These are phyloP conservation scores for Colletotrichum cordylinicola DNA, from an alignment of 2,329 filamentous ascomycete species.

Conservation along the genomic window DNA sequence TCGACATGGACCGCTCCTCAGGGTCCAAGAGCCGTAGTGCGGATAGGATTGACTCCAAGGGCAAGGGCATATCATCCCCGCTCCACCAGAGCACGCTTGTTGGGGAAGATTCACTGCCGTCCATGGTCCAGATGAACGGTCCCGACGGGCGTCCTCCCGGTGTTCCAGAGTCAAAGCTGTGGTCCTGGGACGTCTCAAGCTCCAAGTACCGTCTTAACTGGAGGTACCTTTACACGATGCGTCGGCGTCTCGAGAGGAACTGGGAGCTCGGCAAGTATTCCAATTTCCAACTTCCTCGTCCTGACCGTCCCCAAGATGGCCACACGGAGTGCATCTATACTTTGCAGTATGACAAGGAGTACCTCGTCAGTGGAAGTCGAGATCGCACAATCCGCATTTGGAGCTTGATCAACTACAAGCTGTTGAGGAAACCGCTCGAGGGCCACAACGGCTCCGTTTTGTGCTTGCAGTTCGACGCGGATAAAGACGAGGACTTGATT, in stretches of 20 bases:
- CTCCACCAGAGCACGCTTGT: conserved; percentile 13
- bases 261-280: conserved; percentile 84
- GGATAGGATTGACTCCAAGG: conserved; percentile 39
- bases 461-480: conserved; percentile 93
- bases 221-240: conserved; percentile 91
- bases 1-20: conserved; percentile 40
- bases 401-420: conserved; percentile 81
- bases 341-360: conserved; percentile 85
- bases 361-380: conserved; percentile 90
- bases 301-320: conserved; percentile 78
- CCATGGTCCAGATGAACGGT: conserved; percentile 32
- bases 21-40: conserved; percentile 31
- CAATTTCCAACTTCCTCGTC: conserved; percentile 92
- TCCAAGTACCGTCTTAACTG: conserved; percentile 77
- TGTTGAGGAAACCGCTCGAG: conserved; percentile 74
- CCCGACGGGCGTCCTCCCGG: conserved; percentile 23
- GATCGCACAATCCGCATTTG: conserved; percentile 89
- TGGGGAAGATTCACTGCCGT: conserved; percentile 34
- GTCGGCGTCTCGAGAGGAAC: conserved; percentile 84
- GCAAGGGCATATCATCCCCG: conserved; percentile 25
- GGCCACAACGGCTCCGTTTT: conserved; percentile 89
- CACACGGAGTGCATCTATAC: conserved; percentile 95
- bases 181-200: conserved; percentile 53
- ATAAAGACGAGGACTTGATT: conserved; percentile 87
- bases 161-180: conserved; percentile 52